Evolutionary conservation across 106 monocot species (phyloP).

Genomic region (Triglochin maritima): DNA sequence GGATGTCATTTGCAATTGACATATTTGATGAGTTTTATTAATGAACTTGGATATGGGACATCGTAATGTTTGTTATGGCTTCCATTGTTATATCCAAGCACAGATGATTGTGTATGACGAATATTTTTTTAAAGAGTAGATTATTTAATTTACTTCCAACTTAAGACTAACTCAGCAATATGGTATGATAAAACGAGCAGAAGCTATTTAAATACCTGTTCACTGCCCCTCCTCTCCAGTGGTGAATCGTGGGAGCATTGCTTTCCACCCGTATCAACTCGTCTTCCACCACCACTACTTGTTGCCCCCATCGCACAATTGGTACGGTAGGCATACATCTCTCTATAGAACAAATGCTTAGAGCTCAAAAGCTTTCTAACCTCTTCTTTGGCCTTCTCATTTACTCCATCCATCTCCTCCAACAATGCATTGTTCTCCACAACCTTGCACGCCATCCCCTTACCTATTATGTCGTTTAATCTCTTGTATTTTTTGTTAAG

Average conservation of each 20-base stretch:
- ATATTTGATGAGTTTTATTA: too few species aligned
- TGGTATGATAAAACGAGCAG: too few species aligned
- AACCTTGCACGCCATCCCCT: conserved; percentile 62
- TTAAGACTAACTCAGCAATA: too few species aligned
- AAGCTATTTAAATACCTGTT: not conserved
- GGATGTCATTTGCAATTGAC: too few species aligned
- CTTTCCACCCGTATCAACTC: not conserved
- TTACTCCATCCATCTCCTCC: conserved; percentile 57
- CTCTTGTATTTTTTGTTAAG: conserved; percentile 93
- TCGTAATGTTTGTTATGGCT: too few species aligned
- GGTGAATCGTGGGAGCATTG: conserved; percentile 1
- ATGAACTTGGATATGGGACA: too few species aligned
- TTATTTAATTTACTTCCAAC: too few species aligned
- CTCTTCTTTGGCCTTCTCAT: conserved; percentile 81
- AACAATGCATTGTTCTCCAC: conserved; percentile 76
- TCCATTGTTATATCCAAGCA: too few species aligned
- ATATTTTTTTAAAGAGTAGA: too few species aligned
- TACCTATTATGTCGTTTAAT: conserved; percentile 73
- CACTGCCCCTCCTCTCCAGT: not conserved
- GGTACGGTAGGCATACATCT: conserved; percentile 91
- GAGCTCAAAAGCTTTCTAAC: conserved; percentile 85
- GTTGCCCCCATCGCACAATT: not conserved
- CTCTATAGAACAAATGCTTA: conserved; percentile 92
- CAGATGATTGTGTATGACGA: too few species aligned
- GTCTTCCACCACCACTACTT: not conserved